Evolutionary conservation across 768 basidiomycete species (phyloP).

Genomic region (Nidularia pulvinata): DNA sequence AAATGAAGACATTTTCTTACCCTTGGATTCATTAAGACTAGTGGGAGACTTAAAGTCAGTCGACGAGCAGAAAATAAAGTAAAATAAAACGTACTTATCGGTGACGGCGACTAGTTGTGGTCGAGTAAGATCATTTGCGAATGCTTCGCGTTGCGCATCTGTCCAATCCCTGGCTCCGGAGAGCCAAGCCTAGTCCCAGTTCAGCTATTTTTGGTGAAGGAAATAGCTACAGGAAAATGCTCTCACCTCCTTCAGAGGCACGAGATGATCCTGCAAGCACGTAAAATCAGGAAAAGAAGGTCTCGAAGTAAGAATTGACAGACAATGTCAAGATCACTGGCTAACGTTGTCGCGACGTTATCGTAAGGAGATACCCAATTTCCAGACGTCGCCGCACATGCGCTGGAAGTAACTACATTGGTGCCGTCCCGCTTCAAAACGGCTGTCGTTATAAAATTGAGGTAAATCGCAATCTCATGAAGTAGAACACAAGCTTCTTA

Average conservation of each 20-base stretch:
- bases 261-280: constrained; percentile 40
- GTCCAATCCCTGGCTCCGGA: constrained; percentile 56
- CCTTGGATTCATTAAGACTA: constrained; percentile 47
- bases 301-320: constrained; percentile 9
- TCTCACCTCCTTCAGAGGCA: constrained; percentile 49
- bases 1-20: constrained; percentile 14
- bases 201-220: not conserved
- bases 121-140: constrained; percentile 52
- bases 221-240: not conserved
- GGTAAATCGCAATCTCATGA: not conserved
- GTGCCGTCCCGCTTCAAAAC: constrained; percentile 42
- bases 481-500: constrained; percentile 12
- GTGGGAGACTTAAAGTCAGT: not conserved
- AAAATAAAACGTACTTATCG: constrained; percentile 18
- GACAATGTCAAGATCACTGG: constrained; percentile 49
- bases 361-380: constrained; percentile 53
- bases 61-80: not conserved
- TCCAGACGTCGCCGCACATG: constrained; percentile 40
- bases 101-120: constrained; percentile 52
- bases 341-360: constrained; percentile 34
- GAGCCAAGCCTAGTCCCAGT: constrained; percentile 50
- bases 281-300: not conserved
- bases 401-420: constrained; percentile 33
- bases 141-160: constrained; percentile 43
- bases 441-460: constrained; percentile 16